phyloP scores from a whole-genome alignment of 129 eudicot genomes.

The Tanacetum coccineum region DNA sequence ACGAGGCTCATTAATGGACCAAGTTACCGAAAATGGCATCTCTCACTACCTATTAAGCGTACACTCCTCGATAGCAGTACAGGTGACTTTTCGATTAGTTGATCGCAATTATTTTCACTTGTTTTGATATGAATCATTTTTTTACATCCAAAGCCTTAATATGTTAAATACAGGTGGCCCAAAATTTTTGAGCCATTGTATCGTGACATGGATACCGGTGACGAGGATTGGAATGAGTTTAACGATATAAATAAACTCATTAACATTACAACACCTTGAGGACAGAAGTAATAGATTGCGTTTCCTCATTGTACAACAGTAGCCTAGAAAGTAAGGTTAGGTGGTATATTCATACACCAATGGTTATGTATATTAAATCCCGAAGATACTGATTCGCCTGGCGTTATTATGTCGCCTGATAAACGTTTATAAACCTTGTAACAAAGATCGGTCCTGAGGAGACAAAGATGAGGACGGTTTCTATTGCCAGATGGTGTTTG shows the following conservation, averaged over 20 bases:
- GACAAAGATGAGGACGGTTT: constrained; percentile 81
- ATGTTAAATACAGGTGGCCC: constrained; percentile 76
- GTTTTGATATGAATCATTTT: too few species aligned
- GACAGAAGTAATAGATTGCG: constrained; percentile 92
- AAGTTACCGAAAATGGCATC: too few species aligned
- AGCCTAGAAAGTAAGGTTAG: constrained; percentile 83
- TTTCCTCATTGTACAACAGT: constrained; percentile 94
- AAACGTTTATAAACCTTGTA: constrained; percentile 68
- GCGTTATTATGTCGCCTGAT: constrained; percentile 91
- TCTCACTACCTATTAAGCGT: too few species aligned
- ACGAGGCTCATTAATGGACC: too few species aligned
- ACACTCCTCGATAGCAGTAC: too few species aligned
- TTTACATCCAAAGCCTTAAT: too few species aligned
- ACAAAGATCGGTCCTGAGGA: constrained; percentile 79
- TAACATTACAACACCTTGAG: constrained; percentile 93
- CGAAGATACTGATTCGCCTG: constrained; percentile 97
- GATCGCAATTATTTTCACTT: too few species aligned
- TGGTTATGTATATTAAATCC: constrained; percentile 97
- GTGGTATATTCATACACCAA: constrained; percentile 93
- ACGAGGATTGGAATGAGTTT: constrained; percentile 99
- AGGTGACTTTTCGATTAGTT: too few species aligned
- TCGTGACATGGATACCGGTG: constrained; percentile 99
- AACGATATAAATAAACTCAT: constrained; percentile 96
- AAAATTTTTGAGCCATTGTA: constrained; percentile 95
- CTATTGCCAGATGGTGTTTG: constrained; percentile 86